Conservation (phyloP, 768 basidiomycete species). For the Termitomyces titanicus region DNA sequence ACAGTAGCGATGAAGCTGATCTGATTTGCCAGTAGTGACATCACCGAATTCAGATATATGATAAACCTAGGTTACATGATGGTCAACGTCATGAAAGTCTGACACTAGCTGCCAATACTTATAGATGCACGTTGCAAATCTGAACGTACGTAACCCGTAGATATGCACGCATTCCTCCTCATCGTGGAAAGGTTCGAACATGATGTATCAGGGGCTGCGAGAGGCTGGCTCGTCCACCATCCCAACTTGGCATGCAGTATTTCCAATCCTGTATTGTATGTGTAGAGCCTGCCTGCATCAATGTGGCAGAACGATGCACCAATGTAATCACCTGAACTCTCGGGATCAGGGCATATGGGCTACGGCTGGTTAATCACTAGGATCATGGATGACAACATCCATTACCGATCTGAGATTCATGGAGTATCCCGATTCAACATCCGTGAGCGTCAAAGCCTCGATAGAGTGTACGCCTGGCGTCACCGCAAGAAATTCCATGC, state of each 20-base stretch:
- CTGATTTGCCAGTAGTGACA: too few relatives aligned
- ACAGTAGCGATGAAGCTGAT: too few relatives aligned
- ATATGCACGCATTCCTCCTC: neutral
- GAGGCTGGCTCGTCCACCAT: neutral
- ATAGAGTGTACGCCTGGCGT: slow-evolving; percentile 77
- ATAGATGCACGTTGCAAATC: neutral
- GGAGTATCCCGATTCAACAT: slow-evolving; percentile 67
- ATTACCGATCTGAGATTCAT: slow-evolving; percentile 75
- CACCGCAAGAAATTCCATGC: slow-evolving; percentile 82
- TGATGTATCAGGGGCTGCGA: neutral
- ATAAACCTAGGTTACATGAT: too few relatives aligned
- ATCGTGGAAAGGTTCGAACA: too few relatives aligned
- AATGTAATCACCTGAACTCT: neutral
- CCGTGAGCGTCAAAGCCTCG: slow-evolving; percentile 67
- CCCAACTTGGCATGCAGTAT: too few relatives aligned
- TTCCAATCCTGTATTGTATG: too few relatives aligned
- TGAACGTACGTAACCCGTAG: neutral
- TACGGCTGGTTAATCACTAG: slow-evolving; percentile 20
- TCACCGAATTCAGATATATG: too few relatives aligned
- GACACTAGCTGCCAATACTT: neutral
- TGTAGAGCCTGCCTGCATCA: neutral
- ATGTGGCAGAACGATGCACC: neutral
- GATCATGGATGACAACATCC: slow-evolving; percentile 72
- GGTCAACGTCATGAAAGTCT: too few relatives aligned
- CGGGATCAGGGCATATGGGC: neutral